Base-by-base conservation (phyloP, 441 rosid species). In the Capsella rubella region DNA sequence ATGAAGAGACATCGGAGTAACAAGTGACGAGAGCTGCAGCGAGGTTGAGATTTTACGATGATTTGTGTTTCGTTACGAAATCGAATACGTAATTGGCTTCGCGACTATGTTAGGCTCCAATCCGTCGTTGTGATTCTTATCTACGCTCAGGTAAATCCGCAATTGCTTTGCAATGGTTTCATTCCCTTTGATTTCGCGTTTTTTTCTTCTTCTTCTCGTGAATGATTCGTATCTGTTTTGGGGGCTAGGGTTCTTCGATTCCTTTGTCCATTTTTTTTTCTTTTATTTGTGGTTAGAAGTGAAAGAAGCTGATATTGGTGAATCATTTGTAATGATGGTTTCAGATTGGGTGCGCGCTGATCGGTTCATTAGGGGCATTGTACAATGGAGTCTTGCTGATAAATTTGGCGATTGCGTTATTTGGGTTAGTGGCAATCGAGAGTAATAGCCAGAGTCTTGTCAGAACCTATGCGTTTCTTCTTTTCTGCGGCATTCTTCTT, bases 401-500 rank as follows among this genome's bases (percentile, higher is more conserved):
- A 5, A 86, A 92, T 85, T 77, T 95, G 76, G 87, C 74, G 49
- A 88, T 90, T 18, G 88, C 96, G 21, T 79, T 95, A 73, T 92
- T 95, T 81, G 98, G 95, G n/a, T 80, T 92, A 25, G 96, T 92
- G 14, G 97, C 95, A 6, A 89, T 95, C 34, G 95, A 84, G 81
- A 95, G 91, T 66, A 89, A 87, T 84, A 88, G 93, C 75, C 95
- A 90, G 86, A 83, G 83, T 59, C 85, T 95, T 53, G 88, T 87
- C 11, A 87, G 99, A 18, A 86, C 95, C 74, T 92, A 95, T 64
- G 98, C 92, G 14, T 82, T 84, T 75, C 92, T 95, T 74, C 92
- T 95, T 47, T 84, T 89, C 80, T 86, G 84, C 71, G 73, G 96
- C 64, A 54, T 90, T 67, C 66, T 89, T 74, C 87, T 95, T 34